These are phyloP conservation scores for Colletotrichum sansevieriae DNA, from an alignment of 2,329 filamentous ascomycete species.

Conservation along the genomic window DNA sequence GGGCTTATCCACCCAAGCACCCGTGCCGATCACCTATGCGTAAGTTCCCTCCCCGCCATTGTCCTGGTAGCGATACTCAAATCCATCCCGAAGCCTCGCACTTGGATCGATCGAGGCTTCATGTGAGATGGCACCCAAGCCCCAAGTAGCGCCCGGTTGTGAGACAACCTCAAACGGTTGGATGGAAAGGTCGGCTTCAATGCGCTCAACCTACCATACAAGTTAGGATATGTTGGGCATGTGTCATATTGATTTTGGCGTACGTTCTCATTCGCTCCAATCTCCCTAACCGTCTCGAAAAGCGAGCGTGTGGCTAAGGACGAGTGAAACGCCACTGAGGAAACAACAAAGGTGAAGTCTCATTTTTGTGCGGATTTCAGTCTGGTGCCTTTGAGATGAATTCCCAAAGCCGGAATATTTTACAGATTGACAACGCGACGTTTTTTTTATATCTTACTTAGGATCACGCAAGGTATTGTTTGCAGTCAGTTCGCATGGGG, in stretches of 20 bases:
- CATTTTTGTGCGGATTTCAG: too few relatives aligned
- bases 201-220: not conserved
- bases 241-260: not conserved
- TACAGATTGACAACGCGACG: too few relatives aligned
- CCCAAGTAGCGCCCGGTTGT: slow-evolving; percentile 7
- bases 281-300: slow-evolving; percentile 46
- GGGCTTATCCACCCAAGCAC: too few relatives aligned
- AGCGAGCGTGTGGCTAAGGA: not conserved
- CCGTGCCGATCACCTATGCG: slow-evolving; percentile 56
- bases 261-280: slow-evolving; percentile 51
- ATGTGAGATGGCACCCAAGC: slow-evolving; percentile 15
- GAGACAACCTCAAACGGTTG: not conserved
- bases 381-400: too few relatives aligned
- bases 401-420: too few relatives aligned
- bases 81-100: slow-evolving; percentile 33
- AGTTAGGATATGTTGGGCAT: not conserved
- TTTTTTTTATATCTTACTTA: too few relatives aligned
- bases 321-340: not conserved
- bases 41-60: slow-evolving; percentile 57
- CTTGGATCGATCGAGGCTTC: slow-evolving; percentile 44
- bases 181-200: slow-evolving; percentile 6
- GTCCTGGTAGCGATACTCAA: slow-evolving; percentile 56
- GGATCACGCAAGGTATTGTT: too few relatives aligned
- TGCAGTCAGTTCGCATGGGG: not conserved
- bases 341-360: too few relatives aligned